Conservation (phyloP, 2,329 filamentous ascomycete species). For the Nothophaeocryptopus gaeumannii region DNA sequence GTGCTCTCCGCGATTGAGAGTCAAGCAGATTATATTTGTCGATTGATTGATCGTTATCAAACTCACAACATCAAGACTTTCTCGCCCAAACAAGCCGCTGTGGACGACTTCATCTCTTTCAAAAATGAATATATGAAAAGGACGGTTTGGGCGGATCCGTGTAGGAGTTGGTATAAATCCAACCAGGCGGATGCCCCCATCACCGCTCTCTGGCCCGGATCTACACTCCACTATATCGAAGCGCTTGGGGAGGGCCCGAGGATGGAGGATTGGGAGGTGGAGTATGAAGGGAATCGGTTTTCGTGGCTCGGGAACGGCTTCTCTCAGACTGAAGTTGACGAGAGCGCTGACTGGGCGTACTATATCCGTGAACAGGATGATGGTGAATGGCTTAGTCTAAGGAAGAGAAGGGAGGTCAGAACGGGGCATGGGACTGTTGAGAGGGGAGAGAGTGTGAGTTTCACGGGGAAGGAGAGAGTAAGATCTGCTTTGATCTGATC, state of each 20-base stretch:
- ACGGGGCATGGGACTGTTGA: conserved; percentile 18
- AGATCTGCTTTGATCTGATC: neutral
- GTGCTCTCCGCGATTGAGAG: conserved; percentile 10
- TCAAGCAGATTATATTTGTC: conserved; percentile 13
- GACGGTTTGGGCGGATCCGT: conserved; percentile 50
- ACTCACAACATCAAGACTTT: conserved; percentile 36
- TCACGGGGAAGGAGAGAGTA: conserved; percentile 8
- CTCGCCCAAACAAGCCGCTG: conserved; percentile 43
- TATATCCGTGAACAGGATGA: conserved; percentile 19
- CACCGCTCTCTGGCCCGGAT: conserved; percentile 16
- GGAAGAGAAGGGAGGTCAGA: conserved; percentile 18
- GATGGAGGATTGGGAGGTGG: conserved; percentile 15
- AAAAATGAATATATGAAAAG: conserved; percentile 49
- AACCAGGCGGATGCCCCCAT: conserved; percentile 39
- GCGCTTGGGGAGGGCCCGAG: conserved; percentile 15
- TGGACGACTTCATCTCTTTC: conserved; percentile 50
- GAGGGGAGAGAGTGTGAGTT: conserved; percentile 7
- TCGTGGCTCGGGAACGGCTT: conserved; percentile 15
- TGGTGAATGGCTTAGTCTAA: conserved; percentile 18
- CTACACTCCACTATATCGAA: conserved; percentile 12
- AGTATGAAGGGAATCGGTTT: conserved; percentile 11
- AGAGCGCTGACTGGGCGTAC: conserved; percentile 12
- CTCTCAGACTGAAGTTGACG: conserved; percentile 21
- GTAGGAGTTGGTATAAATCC: conserved; percentile 56
- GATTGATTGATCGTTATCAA: conserved; percentile 17